These are phyloP conservation scores for Pyrus hybrid DNA, from an alignment of 331 rosid genomes.

Conservation along the genomic window DNA sequence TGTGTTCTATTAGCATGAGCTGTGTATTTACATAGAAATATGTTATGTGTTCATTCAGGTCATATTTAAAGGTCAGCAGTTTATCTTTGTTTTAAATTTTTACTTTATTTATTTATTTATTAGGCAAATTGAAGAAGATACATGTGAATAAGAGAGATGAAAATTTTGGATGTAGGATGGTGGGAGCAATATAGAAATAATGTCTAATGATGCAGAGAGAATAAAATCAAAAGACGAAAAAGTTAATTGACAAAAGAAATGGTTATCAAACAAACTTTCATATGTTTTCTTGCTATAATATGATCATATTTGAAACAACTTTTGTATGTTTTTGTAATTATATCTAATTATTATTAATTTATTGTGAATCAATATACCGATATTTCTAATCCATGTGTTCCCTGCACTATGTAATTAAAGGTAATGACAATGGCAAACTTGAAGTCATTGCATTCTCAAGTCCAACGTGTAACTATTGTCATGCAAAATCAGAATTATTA, in stretches of 20 bases:
- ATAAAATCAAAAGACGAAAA: background rate
- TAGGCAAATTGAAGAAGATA: too few relatives aligned
- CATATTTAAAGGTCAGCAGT: too few relatives aligned
- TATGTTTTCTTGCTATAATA: background rate
- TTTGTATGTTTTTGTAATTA: background rate
- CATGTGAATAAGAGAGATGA: background rate
- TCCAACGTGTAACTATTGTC: background rate
- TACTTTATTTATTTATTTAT: too few relatives aligned
- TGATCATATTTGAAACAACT: background rate
- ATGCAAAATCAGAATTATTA: background rate
- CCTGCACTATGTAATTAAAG: background rate
- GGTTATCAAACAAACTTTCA: background rate
- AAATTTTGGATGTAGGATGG: background rate
- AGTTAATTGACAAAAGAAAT: background rate
- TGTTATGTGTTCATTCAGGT: background rate
- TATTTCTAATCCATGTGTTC: background rate
- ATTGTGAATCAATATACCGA: background rate
- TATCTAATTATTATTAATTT: too few relatives aligned
- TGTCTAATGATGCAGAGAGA: background rate
- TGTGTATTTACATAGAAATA: background rate
- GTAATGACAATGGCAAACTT: background rate
- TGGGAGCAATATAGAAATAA: too few relatives aligned
- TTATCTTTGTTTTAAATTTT: too few relatives aligned
- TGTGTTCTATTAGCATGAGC: background rate
- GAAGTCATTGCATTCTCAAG: background rate